Evolutionary conservation across 2,329 filamentous ascomycete species (phyloP), one percentile per base, ranked within the genome.

Genomic region (Apiospora phragmitis): DNA sequence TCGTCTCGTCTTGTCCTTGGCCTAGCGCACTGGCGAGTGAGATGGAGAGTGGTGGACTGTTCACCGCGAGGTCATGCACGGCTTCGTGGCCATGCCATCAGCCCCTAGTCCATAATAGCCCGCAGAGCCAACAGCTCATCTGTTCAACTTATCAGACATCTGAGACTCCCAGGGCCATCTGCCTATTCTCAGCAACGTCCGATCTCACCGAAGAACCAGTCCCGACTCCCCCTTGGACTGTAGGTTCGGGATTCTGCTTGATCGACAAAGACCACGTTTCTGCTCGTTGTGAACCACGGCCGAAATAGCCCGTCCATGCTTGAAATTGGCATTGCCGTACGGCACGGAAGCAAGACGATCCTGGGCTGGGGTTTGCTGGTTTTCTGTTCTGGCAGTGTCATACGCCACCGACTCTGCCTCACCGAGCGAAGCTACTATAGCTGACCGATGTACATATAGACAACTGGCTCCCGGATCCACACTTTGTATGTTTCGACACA

Each of bases 61-160:
- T 79, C 74, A 76, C 77, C 77, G 76, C 77, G 76, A 79, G 75
- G 76, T 79, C 78, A 84, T 85, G 83, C 83, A 85, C 80, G 82
- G 80, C 80, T 83, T 83, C 81, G 83, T 84, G 82, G 81, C 80
- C 78, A 79, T 81, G 79, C 76, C 78, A 79, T 79, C 73, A 77
- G 76, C 77, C 78, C 77, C 78, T 76, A 77, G 79, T 80, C 77
- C 76, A 79, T 79, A 68, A 79, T 79, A 79, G 76, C 78, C 80
- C 75, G 77, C 77, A 78, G 79, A 73, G 76, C 76, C 79, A 80
- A 76, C 77, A 76, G 73, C 71, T 70, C 75, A 74, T 76, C 73
- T 75, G 71, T 75, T 76, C 72, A 70, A 76, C 72, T 72, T 55
- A 51, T 14, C 55, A 38, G 55, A 38, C 69, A 73, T 71, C 72